Conservation (phyloP, 2,329 filamentous ascomycete species). For the Fonsecaea erecta region DNA sequence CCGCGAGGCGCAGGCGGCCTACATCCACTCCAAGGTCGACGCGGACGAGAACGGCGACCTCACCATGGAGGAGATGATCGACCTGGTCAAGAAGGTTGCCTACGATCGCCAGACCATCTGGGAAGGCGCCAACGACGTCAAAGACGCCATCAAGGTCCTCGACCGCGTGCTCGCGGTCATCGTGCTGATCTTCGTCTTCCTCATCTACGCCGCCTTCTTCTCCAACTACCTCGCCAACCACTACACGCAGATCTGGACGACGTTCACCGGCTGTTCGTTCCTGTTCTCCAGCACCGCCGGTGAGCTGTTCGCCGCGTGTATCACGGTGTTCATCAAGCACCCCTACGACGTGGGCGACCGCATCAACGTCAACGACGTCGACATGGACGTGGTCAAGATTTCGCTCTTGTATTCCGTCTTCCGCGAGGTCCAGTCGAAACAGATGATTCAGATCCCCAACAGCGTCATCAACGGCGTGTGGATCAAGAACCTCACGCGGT, state of each 20-base stretch:
- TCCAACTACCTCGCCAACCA: slow-evolving; percentile 27
- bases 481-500: slow-evolving; percentile 46
- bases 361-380: slow-evolving; percentile 39
- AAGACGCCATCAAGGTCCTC: slow-evolving; percentile 44
- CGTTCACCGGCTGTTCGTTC: slow-evolving; percentile 35
- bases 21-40: slow-evolving; percentile 42
- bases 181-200: slow-evolving; percentile 32
- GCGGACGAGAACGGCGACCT: slow-evolving; percentile 44
- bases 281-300: slow-evolving; percentile 38
- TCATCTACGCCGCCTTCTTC: slow-evolving; percentile 32
- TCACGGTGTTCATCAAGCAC: slow-evolving; percentile 41
- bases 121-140: slow-evolving; percentile 42
- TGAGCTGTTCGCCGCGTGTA: slow-evolving; percentile 38
- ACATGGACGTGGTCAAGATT: slow-evolving; percentile 40
- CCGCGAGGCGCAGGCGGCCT: slow-evolving; percentile 37
- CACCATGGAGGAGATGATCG: slow-evolving; percentile 44
- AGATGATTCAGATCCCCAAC: slow-evolving; percentile 45
- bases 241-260: slow-evolving; percentile 28
- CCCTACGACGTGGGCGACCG: slow-evolving; percentile 44
- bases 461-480: slow-evolving; percentile 44
- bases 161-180: slow-evolving; percentile 41
- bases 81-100: slow-evolving; percentile 40
- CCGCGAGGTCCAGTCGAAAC: slow-evolving; percentile 41
- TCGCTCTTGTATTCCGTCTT: slow-evolving; percentile 46
- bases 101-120: slow-evolving; percentile 41